Evolutionary conservation across 2,329 filamentous ascomycete genomes (phyloP), one percentile per base, ranked within the genome.

Genomic region (Fusarium longipes): DNA sequence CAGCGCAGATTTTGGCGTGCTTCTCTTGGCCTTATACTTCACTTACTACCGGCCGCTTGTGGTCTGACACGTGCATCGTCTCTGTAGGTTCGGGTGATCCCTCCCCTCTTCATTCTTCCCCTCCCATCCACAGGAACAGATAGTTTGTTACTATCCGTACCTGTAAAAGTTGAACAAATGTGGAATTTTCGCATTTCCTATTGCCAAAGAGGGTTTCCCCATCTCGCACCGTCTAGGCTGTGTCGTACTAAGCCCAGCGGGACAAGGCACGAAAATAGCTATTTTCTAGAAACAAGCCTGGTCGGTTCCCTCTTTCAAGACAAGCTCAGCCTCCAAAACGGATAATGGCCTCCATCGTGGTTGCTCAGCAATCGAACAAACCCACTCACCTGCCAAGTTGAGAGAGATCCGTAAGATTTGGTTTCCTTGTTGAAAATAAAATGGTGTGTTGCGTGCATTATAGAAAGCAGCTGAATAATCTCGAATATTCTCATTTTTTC

Each of bases 11-110:
- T 33, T 49, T 42, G 24, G 45, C 45, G n/a, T 33, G 35, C 30
- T 22, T 52, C 20, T 47, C 51, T 50, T 33, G 56, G 44, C 20
- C 49, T 50, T 52, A 57, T 61, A 47, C 57, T 57, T 68, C 47
- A 40, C 49, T 61, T 44, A 61, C 57, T 65, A 47, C 66, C 53
- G 54, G 54, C 72, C 74, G 66, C 63, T 71, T 52, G 65, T 73
- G 61, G 73, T 65, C 70, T 76, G 75, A 77, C 76, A 77, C 75
- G 75, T 77, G 75, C 75, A 70, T 73, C 73, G 45, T 53, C 56
- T 57, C 39, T 59, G 65, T 70, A 66, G 65, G 67, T 63, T 45
- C 27, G 45, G 57, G 48, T 68, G 53, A 57, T 53, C 63, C 64
- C 64, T 58, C 51, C 38, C 29, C 24, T 17, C n/a, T 54, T 35